Evolutionary conservation across 225 moss, liverwort and hornwort genomes (phyloP), one percentile per base, ranked within the genome.

Genomic region (Pseudisothecium myosuroides): DNA sequence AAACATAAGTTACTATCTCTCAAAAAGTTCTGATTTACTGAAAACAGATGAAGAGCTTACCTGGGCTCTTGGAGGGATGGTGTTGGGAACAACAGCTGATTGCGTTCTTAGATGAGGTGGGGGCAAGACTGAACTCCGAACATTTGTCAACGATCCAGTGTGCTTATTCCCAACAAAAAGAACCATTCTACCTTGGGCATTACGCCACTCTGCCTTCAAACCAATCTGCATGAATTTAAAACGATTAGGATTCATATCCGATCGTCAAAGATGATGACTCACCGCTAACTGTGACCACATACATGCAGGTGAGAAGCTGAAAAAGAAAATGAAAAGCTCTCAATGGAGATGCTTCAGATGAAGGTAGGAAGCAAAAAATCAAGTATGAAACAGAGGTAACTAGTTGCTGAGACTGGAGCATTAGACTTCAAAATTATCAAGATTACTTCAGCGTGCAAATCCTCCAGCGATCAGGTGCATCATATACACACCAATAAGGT

Each of bases 91-190:
- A 83, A 90, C 90, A 34, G 96, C 92, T 69, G 96, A 92, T 87
- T 97, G 97, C 93, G 95, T 75, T 81, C 95, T 94, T 86, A 97
- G 90, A 87, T 96, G 96, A 83, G 95, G 92, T 64, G 98, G 95
- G 39, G 97, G 93, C 71, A 96, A 82, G 80, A 96, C 73, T 87
- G 95, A 92, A 91, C 93, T 95, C 87, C 91, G 96, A 82, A 96
- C 94, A 87, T 94, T 92, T 52, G 92, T 94, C 87, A 98, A 85
- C 12, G 94, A 83, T 56, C 92, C 96, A 76, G 94, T 90, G 86
- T 94, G 91, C 84, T 98, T 98, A 87, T 98, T 98, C 55, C 98
- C 98, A 88, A 98, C 89, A 90, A 95, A 98, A 88, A 98, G 94
- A 83, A 96, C 92, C 94, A 97, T 93, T 86, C 96, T 94, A 84